These are phyloP conservation scores for Cytospora piceicola DNA, from an alignment of 2,329 filamentous ascomycete genomes.

Conservation along the genomic window DNA sequence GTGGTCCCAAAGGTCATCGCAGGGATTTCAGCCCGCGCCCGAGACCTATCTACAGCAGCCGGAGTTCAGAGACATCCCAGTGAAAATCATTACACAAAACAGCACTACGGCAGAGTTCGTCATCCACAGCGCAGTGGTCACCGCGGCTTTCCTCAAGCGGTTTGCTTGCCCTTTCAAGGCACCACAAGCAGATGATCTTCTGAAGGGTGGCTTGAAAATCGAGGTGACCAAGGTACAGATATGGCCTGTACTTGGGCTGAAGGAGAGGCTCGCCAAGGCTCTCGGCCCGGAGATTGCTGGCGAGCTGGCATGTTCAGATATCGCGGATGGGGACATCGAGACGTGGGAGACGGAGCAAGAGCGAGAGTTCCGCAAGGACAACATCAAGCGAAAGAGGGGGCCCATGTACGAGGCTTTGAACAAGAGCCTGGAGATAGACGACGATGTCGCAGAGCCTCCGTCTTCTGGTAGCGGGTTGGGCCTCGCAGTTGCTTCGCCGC, in stretches of 20 bases:
- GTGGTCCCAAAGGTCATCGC: constrained; percentile 36
- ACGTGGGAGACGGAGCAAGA: constrained; percentile 48
- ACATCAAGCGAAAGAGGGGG: constrained; percentile 42
- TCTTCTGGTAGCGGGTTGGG: constrained; percentile 14
- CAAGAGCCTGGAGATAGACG: constrained; percentile 44
- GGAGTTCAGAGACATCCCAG: constrained; percentile 51
- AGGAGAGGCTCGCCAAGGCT: constrained; percentile 58
- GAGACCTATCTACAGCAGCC: constrained; percentile 33
- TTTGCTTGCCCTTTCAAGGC: constrained; percentile 54
- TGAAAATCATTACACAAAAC: constrained; percentile 57
- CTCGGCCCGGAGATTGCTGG: constrained; percentile 57
- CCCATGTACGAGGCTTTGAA: constrained; percentile 45
- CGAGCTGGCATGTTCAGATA: constrained; percentile 36
- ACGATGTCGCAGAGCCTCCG: constrained; percentile 33
- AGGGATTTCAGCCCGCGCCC: constrained; percentile 26
- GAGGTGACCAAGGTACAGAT: constrained; percentile 53
- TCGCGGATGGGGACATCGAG: constrained; percentile 44
- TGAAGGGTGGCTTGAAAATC: constrained; percentile 47
- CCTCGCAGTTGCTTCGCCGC: constrained; percentile 32
- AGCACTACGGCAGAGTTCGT: constrained; percentile 54
- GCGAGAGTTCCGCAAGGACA: constrained; percentile 27
- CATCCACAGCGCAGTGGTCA: constrained; percentile 56
- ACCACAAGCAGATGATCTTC: constrained; percentile 36
- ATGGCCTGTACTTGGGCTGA: constrained; percentile 60
- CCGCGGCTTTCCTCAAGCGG: constrained; percentile 52